Evolutionary conservation across 176 grass and related monocot genomes (phyloP), one percentile per base, ranked within the genome.

Genomic region (sorghum (Sorghum bicolor)): DNA sequence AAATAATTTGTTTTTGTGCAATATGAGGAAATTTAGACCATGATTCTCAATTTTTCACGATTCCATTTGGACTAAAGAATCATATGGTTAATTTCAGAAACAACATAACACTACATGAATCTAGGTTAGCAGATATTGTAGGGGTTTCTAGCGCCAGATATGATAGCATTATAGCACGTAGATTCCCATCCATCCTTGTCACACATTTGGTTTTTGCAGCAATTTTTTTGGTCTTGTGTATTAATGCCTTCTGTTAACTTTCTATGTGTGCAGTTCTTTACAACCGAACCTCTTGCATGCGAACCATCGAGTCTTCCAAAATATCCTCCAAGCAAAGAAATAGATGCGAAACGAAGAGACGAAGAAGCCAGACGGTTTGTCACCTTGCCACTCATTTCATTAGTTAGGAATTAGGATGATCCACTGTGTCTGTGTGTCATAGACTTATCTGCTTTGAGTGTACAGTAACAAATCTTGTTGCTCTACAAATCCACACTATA

Each of bases 281-380:
- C 87, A 81, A 89, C 89, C 20, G 92, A 94, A 81, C 92, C 92
- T 69, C 92, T 81, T 80, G 92, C 89, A 62, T 94, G 92, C 1
- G 87, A 92, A 80, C 87, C 89, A 1, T 87, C 73, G 10, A 92
- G 86, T 87, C 77, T 94, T 29, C 92, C 92, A 47, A 82, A 78
- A 84, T 92, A 94, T 85, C 87, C 92, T 82, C 92, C 92, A 74
- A 92, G 87, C 89, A 94, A 94, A 78, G 92, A 94, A 71, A 89
- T 94, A 90, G 92, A 94, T 84, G 92, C 89, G 57, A 94, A 94
- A 82, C 70, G 86, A 86, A 84, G 92, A 88, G 92, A 92, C 47
- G 92, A 94, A 92, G 92, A 94, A 92, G 77, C 89, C 26, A 89
- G 89, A 94, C 89, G 87, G 92, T 94, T 86, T 92, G 88, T 83